A percentile compares a stretch with the other conserved stretches of the same genome.
Evolutionary conservation across 768 basidiomycete species (phyloP).

Genomic region (Gautieria morchelliformis): DNA sequence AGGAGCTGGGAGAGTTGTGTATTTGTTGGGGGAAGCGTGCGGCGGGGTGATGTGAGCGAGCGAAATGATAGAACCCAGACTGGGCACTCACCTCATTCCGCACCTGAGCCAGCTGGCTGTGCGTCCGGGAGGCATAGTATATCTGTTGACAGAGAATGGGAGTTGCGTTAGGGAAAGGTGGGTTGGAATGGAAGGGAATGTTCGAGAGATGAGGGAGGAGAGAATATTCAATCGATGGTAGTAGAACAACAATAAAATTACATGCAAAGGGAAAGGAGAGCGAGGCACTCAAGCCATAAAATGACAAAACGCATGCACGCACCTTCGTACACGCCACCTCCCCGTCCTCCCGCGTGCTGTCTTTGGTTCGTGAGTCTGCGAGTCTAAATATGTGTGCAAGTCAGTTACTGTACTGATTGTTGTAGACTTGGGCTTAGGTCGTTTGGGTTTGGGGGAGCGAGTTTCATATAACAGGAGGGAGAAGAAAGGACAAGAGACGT

Average conservation of each 20-base stretch:
- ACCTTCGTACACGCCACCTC: slow-evolving; percentile 53
- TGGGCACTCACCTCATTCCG: slow-evolving; percentile 59
- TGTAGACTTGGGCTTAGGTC: background rate
- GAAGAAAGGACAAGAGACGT: no score
- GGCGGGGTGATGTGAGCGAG: no score
- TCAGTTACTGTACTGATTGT: no score
- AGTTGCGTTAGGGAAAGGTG: no score
- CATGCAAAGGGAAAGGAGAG: no score
- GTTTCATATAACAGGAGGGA: no score
- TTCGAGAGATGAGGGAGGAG: no score
- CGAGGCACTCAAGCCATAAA: no score
- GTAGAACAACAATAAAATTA: no score
- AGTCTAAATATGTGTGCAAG: background rate
- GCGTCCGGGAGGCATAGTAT: slow-evolving; percentile 91
- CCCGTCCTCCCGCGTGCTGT: slow-evolving; percentile 16
- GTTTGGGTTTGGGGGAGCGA: background rate
- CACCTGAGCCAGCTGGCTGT: slow-evolving; percentile 90
- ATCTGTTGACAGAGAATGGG: slow-evolving; percentile 33
- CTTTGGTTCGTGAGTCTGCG: slow-evolving; percentile 10
- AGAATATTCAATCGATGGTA: no score
- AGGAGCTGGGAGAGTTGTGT: no score
- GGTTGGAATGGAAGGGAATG: no score
- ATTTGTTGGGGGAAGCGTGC: slow-evolving; percentile 5
- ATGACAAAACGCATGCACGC: background rate
- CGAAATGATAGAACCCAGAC: slow-evolving; percentile 12